Evolutionary conservation across 2,329 filamentous ascomycete species (phyloP).

Genomic region (Colletotrichum liriopes): DNA sequence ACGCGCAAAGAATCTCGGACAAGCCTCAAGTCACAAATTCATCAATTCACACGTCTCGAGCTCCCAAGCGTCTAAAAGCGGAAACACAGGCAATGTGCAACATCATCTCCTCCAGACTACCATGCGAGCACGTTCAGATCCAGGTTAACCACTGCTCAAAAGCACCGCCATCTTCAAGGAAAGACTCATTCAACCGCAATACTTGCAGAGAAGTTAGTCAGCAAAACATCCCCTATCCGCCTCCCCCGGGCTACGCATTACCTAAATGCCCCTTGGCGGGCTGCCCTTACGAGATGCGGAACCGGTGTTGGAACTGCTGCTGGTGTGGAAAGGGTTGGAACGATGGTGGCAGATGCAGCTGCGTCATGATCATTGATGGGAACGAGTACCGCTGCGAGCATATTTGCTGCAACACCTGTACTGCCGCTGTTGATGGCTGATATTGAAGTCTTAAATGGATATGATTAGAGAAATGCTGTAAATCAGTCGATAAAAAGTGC

Average conservation of each 20-base stretch:
- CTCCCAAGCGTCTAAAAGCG: neutral
- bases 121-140: constrained; percentile 66
- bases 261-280: constrained; percentile 62
- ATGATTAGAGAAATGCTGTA: neutral
- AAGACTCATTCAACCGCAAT: constrained; percentile 48
- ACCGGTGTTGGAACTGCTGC: constrained; percentile 69
- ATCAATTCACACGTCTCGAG: neutral
- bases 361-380: constrained; percentile 68
- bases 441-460: no score
- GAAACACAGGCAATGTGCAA: constrained; percentile 60
- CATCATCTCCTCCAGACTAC: constrained; percentile 64
- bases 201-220: constrained; percentile 61
- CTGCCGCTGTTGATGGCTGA: constrained; percentile 56
- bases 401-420: constrained; percentile 67
- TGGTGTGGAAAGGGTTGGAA: constrained; percentile 71
- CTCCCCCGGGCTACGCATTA: constrained; percentile 59
- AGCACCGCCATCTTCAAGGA: constrained; percentile 52
- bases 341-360: constrained; percentile 64
- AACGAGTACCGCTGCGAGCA: constrained; percentile 67
- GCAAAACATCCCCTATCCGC: constrained; percentile 63
- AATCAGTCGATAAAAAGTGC: neutral
- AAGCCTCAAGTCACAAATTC: neutral
- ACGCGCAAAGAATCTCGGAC: no score
- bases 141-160: constrained; percentile 62
- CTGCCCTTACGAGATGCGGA: constrained; percentile 66